A percentile compares a stretch with the other conserved stretches of the same genome.
phyloP scores from a whole-genome alignment of 768 basidiomycete genomes.

The Fibroporia radiculosa region DNA sequence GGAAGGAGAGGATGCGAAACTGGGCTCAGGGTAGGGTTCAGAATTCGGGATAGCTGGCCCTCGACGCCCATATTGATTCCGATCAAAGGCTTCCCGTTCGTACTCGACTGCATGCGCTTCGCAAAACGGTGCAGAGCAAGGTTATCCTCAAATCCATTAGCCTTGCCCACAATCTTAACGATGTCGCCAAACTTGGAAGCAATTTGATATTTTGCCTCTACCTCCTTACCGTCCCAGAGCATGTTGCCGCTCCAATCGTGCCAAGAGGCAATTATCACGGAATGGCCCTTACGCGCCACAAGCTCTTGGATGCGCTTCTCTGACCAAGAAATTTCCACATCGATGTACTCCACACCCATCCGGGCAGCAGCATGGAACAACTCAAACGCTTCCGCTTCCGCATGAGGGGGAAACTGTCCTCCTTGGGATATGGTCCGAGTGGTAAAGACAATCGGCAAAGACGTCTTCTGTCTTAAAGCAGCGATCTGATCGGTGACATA shows the following conservation, averaged over 20 bases:
- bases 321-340: slow-evolving; percentile 79
- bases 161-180: slow-evolving; percentile 88
- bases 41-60: slow-evolving; percentile 86
- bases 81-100: slow-evolving; percentile 71
- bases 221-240: slow-evolving; percentile 65
- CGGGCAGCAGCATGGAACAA: slow-evolving; percentile 74
- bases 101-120: slow-evolving; percentile 31
- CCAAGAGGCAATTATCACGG: slow-evolving; percentile 87
- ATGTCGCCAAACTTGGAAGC: slow-evolving; percentile 75
- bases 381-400: slow-evolving; percentile 61
- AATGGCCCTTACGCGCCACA: slow-evolving; percentile 52
- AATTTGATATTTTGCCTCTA: slow-evolving; percentile 61
- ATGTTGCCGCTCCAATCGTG: slow-evolving; percentile 88
- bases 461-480: slow-evolving; percentile 64
- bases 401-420: slow-evolving; percentile 81
- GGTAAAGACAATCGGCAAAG: slow-evolving; percentile 87
- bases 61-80: slow-evolving; percentile 90
- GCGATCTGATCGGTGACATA: slow-evolving; percentile 83
- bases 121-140: slow-evolving; percentile 71
- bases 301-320: slow-evolving; percentile 54
- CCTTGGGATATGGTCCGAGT: slow-evolving; percentile 85
- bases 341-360: slow-evolving; percentile 86
- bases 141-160: slow-evolving; percentile 69
- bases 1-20: slow-evolving; percentile 88
- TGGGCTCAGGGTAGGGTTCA: slow-evolving; percentile 82